A percentile compares a stretch with the other conserved stretches of the same genome.
Evolutionary conservation across 1,139 yeast genomes (phyloP).

Genomic region (Saccharomyces uvarum): DNA sequence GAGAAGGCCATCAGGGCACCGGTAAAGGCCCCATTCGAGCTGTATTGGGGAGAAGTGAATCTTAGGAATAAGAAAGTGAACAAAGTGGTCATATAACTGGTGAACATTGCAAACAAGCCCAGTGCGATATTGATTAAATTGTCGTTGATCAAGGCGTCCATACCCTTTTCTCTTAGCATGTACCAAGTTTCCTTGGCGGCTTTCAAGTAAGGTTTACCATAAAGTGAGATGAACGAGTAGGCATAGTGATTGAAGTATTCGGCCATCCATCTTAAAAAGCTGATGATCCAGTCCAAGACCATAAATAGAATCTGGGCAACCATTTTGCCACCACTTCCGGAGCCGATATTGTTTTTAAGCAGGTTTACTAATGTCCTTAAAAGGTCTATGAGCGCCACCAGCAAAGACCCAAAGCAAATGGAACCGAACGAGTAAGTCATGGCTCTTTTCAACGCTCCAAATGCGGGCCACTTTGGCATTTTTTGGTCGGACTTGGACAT

Average conservation of each 20-base stretch:
- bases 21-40: too few relatives aligned
- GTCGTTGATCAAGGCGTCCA: conserved; percentile 82
- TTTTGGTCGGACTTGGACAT: conserved; percentile 72
- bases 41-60: conserved; percentile 67
- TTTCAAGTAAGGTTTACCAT: conserved; percentile 68
- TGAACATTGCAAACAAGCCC: conserved; percentile 61
- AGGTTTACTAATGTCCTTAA: conserved; percentile 44
- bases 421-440: conserved; percentile 86
- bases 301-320: too few relatives aligned
- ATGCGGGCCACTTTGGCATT: conserved; percentile 70
- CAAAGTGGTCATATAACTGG: conserved; percentile 62
- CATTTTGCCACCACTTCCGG: conserved; percentile 48
- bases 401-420: conserved; percentile 77
- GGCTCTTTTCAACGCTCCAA: conserved; percentile 76
- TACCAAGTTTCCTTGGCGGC: conserved; percentile 82
- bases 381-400: conserved; percentile 69
- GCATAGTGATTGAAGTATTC: conserved; percentile 88
- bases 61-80: conserved; percentile 64
- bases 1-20: conserved; percentile 74
- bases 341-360: conserved; percentile 38
- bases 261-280: conserved; percentile 69
- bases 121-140: conserved; percentile 74
- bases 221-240: conserved; percentile 77
- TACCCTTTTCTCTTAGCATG: conserved; percentile 68
- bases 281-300: conserved; percentile 54